Conservation (phyloP, 2,329 filamentous ascomycete species). For the Arthrinium phaeospermum region DNA sequence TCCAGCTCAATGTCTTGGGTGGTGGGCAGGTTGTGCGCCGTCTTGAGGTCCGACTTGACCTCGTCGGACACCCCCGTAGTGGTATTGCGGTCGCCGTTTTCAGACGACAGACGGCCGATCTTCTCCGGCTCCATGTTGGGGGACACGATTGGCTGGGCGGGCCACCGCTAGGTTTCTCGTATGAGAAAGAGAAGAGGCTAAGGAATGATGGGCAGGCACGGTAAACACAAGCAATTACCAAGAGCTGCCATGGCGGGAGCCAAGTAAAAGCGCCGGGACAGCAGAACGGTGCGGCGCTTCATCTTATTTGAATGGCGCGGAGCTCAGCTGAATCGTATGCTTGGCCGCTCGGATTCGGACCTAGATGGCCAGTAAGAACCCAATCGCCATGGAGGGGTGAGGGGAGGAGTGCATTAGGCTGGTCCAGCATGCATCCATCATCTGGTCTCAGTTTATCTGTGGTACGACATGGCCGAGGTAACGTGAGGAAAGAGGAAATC, state of each 20-base stretch:
- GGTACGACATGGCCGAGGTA: not conserved
- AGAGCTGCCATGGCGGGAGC: conserved; percentile 16
- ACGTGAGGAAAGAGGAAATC: not conserved
- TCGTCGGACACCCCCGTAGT: conserved; percentile 17
- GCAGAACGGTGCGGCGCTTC: not conserved
- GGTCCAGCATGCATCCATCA: not conserved
- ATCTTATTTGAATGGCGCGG: not conserved
- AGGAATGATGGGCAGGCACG: not conserved
- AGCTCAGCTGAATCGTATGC: not conserved
- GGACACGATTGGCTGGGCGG: no score
- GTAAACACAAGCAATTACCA: not conserved
- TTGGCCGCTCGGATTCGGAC: not conserved
- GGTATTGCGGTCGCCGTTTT: not conserved
- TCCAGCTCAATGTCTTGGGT: conserved; percentile 30
- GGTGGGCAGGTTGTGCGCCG: conserved; percentile 21
- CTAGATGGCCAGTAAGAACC: not conserved
- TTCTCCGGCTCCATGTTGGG: conserved; percentile 17
- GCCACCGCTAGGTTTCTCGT: not conserved
- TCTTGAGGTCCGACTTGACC: conserved; percentile 24
- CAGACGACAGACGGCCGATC: conserved; percentile 20
- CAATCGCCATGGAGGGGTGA: not conserved
- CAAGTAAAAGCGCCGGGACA: not conserved
- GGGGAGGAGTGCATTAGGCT: not conserved
- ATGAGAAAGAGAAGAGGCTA: not conserved
- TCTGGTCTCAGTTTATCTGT: not conserved